A percentile compares a stretch with the other conserved stretches of the same genome.
Evolutionary conservation across 2,329 filamentous ascomycete species (phyloP).

Genomic region (Xylariaceae sp.): DNA sequence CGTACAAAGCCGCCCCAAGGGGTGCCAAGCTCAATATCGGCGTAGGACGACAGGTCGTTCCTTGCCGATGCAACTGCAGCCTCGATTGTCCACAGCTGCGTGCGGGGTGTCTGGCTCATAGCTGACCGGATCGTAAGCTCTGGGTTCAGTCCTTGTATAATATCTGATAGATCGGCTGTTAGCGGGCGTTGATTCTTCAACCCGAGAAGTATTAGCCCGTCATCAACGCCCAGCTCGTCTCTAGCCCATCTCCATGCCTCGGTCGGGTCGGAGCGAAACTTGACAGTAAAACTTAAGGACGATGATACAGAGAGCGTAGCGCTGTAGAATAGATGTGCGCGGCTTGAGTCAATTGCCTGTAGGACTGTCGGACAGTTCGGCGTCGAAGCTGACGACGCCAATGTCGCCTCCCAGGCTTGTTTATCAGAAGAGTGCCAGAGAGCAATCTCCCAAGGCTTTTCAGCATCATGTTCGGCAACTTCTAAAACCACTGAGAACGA

Average conservation of each 20-base stretch:
- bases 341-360: constrained; percentile 45
- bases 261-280: constrained; percentile 61
- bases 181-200: constrained; percentile 33
- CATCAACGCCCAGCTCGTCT: constrained; percentile 65
- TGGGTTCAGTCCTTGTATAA: constrained; percentile 64
- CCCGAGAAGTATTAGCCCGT: constrained; percentile 67
- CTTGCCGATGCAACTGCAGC: constrained; percentile 61
- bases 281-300: constrained; percentile 70
- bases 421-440: constrained; percentile 73
- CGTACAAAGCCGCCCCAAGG: constrained; percentile 64
- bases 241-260: constrained; percentile 74
- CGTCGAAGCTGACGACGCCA: constrained; percentile 39
- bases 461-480: constrained; percentile 59
- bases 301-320: constrained; percentile 54
- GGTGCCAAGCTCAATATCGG: constrained; percentile 63
- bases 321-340: constrained; percentile 59
- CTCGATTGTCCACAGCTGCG: constrained; percentile 73
- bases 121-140: constrained; percentile 60
- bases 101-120: constrained; percentile 70
- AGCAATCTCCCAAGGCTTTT: constrained; percentile 71
- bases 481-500: constrained; percentile 74
- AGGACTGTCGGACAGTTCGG: constrained; percentile 56
- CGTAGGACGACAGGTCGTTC: constrained; percentile 62
- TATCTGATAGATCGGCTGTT: constrained; percentile 52
- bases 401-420: constrained; percentile 60